Base-by-base conservation (phyloP, 2,329 filamentous ascomycete genomes). In the Monosporascus sp. region DNA sequence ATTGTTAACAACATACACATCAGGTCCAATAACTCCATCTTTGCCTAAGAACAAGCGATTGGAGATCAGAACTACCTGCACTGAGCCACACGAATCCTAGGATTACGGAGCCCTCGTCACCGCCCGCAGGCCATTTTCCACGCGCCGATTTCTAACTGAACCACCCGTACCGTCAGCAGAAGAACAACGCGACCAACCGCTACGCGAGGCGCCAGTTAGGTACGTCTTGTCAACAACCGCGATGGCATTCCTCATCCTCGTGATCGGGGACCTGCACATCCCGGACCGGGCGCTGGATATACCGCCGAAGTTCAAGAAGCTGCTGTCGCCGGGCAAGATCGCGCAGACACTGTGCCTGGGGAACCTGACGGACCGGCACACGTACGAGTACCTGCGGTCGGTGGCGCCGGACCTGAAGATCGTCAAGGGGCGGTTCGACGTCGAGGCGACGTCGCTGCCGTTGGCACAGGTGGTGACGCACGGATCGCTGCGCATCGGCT, bases 241-340 rank as follows among this genome's bases (percentile, higher is more conserved):
- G 78, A 90, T 93, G 77, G 90, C 90, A 59, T 90, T 93, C 74
- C 81, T 96, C 62, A 91, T 96, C 68, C 83, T 96, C 68, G 90
- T 94, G 68, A 90, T 96, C 63, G 90, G 90, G 70, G 91, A 96
- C 76, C 83, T 96, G 51, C 91, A 96, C 76, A 96, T 96, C 73
- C 91, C 91, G 64, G 91, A 96, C 73, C 82, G 91, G 70, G 91
- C 90, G 63, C 85, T 94, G 59, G 91, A 96, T 71, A 92, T 96
- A 65, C 91, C 91, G 54, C 80, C 87, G 71, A 96, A 96, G 88
- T 92, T 92, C 78, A 90, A 89, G 70, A 91, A 91, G 70, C 87
- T 92, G 63, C 85, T 92, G 62, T 86, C 88, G 1, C 88, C 88
- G 14, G 88, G 88, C 61, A 92, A 92, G 74, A 92, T 92, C 64